Evolutionary conservation across 495 filamentous ascomycete genomes (phyloP), one percentile per base, ranked within the genome.

Genomic region (Xylaria sp.): DNA sequence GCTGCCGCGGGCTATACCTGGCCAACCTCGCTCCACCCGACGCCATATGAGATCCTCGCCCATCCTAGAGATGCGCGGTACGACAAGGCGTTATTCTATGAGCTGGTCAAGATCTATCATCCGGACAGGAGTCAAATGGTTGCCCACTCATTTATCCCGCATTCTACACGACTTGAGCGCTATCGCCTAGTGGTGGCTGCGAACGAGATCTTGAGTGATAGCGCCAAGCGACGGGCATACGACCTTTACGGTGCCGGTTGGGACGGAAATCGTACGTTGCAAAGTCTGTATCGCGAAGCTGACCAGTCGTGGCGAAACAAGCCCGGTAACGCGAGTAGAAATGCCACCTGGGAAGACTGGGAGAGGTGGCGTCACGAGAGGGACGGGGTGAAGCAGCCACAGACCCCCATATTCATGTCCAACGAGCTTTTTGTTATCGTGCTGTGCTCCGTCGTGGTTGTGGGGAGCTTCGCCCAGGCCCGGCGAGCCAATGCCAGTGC

Each of bases 271-370:
- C 83, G 83, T 26, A 78, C 80, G 29, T 57, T 75, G 37, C 78
- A 83, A 69, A 58, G 78, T 69, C 57, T 81, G 68, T 76, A 79
- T 66, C 80, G 81, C 52, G 67, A 75, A 41, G 75, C 78, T 53
- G 81, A 87, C 61, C 77, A 78, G 33, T 85, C 88, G 14, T 89
- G 87, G 79, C 77, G 83, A 4, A 80, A 83, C 14, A 71, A 82
- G 21, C 81, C 83, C 0, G 82, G 84, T 1, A 89, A 87, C 24
- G 90, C 95, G 29, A 90, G 88, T 76, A 83, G 85, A 70, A 98
- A 98, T 76, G 97, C 93, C 15, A 99, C 95, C 0, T 99, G 96
- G 96, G 96, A 99, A 77, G 97, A 99, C 78, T 99, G 97, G 96
- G 95, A 99, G 82, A 86, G 85, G 50, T 99, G 93, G 92, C 88